Evolutionary conservation across 768 basidiomycete species (phyloP).

Genomic region (Harrya chromipes): DNA sequence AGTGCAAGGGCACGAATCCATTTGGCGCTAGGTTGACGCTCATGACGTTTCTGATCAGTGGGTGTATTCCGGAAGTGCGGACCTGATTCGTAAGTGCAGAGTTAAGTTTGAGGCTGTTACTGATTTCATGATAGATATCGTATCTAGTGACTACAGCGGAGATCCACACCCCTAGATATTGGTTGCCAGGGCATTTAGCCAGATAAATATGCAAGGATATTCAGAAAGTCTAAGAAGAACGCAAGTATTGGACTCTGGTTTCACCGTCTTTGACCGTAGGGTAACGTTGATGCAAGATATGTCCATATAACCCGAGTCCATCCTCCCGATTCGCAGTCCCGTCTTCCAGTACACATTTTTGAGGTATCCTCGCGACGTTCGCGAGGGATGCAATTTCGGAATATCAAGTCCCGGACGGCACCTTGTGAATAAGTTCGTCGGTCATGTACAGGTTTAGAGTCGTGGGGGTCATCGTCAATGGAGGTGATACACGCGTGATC

Average conservation of each 20-base stretch:
- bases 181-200: no score
- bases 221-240: no score
- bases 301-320: constrained; percentile 14
- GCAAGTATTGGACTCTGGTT: no score
- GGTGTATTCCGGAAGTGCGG: no score
- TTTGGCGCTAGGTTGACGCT: no score
- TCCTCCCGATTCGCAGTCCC: neutral
- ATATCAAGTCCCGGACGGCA: constrained; percentile 23
- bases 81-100: no score
- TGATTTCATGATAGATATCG: neutral
- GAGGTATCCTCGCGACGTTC: constrained; percentile 1
- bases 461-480: constrained; percentile 20
- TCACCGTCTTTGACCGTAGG: neutral
- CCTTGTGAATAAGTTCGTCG: constrained; percentile 24
- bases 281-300: constrained; percentile 11
- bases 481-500: constrained; percentile 35
- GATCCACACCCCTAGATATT: neutral
- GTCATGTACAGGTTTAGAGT: constrained; percentile 10
- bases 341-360: neutral
- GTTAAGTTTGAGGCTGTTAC: neutral
- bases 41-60: no score
- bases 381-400: constrained; percentile 13
- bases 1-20: no score
- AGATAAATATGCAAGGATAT: no score
- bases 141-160: neutral